phyloP scores from a whole-genome alignment of 176 grass and related monocot genomes.

The Triticum turgidum region DNA sequence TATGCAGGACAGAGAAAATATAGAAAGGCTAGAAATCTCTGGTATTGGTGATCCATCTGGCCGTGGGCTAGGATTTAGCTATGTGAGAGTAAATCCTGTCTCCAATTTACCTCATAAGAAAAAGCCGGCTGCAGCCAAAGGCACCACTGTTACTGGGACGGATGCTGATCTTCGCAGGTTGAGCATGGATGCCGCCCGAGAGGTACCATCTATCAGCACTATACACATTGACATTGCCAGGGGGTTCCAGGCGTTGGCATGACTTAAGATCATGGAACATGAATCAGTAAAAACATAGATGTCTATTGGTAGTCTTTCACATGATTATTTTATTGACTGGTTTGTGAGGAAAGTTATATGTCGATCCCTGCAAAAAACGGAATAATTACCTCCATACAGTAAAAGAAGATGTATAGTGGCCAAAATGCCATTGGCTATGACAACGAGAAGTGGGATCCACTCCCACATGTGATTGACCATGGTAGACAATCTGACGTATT shows the following conservation, averaged over 20 bases:
- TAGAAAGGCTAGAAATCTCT: slow-evolving; percentile 91
- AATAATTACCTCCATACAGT: neutral
- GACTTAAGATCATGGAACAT: slow-evolving; percentile 11
- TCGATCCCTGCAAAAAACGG: neutral
- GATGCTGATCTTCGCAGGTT: slow-evolving; percentile 98
- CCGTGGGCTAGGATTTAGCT: slow-evolving; percentile 95
- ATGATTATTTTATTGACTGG: neutral
- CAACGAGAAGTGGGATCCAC: neutral
- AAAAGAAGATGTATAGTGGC: slow-evolving; percentile 2
- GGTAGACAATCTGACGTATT: slow-evolving; percentile 3
- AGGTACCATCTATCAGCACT: slow-evolving; percentile 56
- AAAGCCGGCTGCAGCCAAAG: slow-evolving; percentile 77
- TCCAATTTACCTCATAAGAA: slow-evolving; percentile 74
- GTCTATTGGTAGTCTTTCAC: slow-evolving; percentile 8
- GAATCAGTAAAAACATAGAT: neutral
- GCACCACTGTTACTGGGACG: slow-evolving; percentile 90
- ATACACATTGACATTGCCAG: neutral
- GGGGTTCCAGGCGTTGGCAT: neutral
- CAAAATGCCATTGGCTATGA: neutral
- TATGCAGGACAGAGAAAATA: slow-evolving; percentile 80
- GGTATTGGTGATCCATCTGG: slow-evolving; percentile 95
- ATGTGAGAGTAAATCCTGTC: slow-evolving; percentile 70
- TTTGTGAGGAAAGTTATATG: neutral
- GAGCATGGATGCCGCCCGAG: slow-evolving; percentile 98
- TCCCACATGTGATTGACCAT: slow-evolving; percentile 1